phyloP scores from a whole-genome alignment of 768 basidiomycete genomes.

The Lactifluus piperatus region DNA sequence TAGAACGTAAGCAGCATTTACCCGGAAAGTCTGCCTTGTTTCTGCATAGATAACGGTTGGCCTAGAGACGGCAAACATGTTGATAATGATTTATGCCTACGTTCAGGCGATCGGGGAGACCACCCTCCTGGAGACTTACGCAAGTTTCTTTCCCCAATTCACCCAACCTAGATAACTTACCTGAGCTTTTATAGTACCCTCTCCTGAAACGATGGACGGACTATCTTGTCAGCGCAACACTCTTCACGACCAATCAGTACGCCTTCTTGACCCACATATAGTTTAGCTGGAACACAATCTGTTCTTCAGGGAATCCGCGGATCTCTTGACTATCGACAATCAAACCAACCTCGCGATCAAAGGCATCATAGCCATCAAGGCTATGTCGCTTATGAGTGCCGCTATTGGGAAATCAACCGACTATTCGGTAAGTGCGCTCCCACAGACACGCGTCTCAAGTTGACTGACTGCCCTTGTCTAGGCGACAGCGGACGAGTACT shows the following conservation, averaged over 20 bases:
- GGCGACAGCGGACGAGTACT: not conserved
- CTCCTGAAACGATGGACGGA: conserved; percentile 12
- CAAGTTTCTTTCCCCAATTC: not conserved
- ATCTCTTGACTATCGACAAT: not conserved
- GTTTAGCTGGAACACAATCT: not conserved
- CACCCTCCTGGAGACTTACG: not conserved
- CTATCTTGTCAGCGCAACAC: not conserved
- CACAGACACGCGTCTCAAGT: not conserved
- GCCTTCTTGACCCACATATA: not conserved
- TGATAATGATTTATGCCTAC: conserved; percentile 17
- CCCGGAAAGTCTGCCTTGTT: not conserved
- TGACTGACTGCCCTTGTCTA: not conserved
- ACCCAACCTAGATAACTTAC: not conserved
- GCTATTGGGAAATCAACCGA: not conserved
- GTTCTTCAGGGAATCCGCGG: not conserved
- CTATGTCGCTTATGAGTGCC: conserved; percentile 11
- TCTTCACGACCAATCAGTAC: conserved; percentile 9
- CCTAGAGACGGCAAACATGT: conserved; percentile 17
- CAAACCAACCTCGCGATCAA: conserved; percentile 18
- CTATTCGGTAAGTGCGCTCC: not conserved
- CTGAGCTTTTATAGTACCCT: not conserved
- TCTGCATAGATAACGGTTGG: not conserved
- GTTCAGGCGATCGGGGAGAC: not conserved
- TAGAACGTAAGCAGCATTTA: conserved; percentile 7
- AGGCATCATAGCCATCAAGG: conserved; percentile 17